Percentiles rank a stretch among this genome's conserved stretches.
Evolutionary conservation across 202 grass and related monocot genomes (phyloP).

Genomic region (Zizania palustris): DNA sequence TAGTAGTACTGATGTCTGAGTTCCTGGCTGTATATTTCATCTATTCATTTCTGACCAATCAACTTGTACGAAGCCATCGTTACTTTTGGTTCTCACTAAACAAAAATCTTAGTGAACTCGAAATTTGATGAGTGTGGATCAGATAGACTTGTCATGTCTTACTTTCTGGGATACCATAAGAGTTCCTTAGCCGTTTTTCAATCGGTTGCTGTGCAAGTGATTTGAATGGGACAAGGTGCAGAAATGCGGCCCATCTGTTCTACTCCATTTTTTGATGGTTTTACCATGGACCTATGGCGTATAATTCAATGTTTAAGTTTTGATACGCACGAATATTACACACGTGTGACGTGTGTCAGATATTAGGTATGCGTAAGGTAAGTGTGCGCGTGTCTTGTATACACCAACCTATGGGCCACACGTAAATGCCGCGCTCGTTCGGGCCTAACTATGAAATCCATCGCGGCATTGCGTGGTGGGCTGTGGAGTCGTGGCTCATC

Average conservation of each 20-base stretch:
- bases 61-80: constrained; percentile 24
- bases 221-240: background rate
- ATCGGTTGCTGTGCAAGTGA: background rate
- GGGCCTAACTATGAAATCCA: too few species aligned
- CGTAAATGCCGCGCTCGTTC: too few species aligned
- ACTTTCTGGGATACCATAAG: background rate
- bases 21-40: constrained; percentile 44
- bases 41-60: constrained; percentile 31
- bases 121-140: constrained; percentile 9
- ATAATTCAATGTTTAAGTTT: too few species aligned
- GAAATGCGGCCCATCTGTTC: background rate
- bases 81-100: background rate
- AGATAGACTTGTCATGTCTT: constrained; percentile 1
- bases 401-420: too few species aligned
- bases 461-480: too few species aligned
- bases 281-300: too few species aligned
- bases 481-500: too few species aligned
- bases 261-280: background rate
- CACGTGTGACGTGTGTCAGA: too few species aligned
- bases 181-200: background rate
- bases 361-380: too few species aligned
- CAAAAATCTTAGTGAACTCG: background rate
- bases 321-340: too few species aligned
- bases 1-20: constrained; percentile 17
- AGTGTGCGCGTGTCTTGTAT: too few species aligned